A percentile compares a stretch with the other conserved stretches of the same genome.
These are phyloP conservation scores for Raddia guianensis DNA, from an alignment of 176 grass and related monocot genomes.

Conservation along the genomic window DNA sequence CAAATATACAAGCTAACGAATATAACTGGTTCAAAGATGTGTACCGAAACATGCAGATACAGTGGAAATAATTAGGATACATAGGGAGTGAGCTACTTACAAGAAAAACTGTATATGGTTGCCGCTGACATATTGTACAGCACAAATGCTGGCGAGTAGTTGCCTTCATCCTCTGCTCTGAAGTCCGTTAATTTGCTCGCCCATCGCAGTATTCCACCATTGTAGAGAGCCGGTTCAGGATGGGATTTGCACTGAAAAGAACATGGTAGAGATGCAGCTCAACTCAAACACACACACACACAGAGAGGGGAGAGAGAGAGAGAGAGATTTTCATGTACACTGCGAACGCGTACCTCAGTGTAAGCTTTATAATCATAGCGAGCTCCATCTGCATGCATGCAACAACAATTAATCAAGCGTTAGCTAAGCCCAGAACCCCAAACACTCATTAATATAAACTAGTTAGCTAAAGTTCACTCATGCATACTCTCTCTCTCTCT, in stretches of 20 bases:
- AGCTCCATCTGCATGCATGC: slow-evolving; percentile 28
- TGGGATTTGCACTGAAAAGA: slow-evolving; percentile 70
- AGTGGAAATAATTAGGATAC: neutral
- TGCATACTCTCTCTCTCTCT: neutral
- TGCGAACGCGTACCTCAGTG: slow-evolving; percentile 14
- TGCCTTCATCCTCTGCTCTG: slow-evolving; percentile 55
- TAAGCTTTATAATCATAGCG: slow-evolving; percentile 53
- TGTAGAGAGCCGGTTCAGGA: slow-evolving; percentile 79
- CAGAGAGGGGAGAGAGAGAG: too few species aligned
- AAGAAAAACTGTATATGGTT: slow-evolving; percentile 83
- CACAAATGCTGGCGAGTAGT: slow-evolving; percentile 75
- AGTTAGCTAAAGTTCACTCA: neutral
- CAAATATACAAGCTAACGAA: neutral
- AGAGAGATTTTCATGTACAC: neutral
- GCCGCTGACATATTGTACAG: slow-evolving; percentile 67
- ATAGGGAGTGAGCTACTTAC: slow-evolving; percentile 43
- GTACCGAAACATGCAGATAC: too few species aligned
- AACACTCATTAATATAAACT: neutral
- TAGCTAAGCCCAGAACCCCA: neutral
- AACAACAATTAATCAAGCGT: neutral
- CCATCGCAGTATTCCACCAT: slow-evolving; percentile 70
- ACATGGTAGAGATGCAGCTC: too few species aligned
- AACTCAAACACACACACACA: neutral
- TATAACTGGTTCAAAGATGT: too few species aligned
- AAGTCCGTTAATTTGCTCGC: slow-evolving; percentile 44